These are phyloP conservation scores for Backusella liffmaniae DNA, from an alignment of 192 early-diverging fungal species.

Conservation along the genomic window DNA sequence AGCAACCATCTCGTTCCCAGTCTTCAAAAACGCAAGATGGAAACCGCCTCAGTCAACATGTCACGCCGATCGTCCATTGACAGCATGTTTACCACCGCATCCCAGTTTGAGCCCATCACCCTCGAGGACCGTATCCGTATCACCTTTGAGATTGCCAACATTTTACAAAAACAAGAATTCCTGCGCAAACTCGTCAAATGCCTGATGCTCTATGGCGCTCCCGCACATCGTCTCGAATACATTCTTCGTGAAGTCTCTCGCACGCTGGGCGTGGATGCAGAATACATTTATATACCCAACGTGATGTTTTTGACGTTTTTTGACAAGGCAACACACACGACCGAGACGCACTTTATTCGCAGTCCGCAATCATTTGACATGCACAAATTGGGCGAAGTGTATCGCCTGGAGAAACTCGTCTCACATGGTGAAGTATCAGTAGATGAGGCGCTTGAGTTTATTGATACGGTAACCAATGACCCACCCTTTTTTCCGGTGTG, in stretches of 20 bases:
- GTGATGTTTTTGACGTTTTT: conserved; percentile 72
- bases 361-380: conserved; percentile 61
- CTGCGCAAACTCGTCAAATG: conserved; percentile 58
- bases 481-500: conserved; percentile 57
- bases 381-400: conserved; percentile 61
- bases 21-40: conserved; percentile 21
- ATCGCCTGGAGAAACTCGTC: conserved; percentile 60
- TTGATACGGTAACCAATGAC: conserved; percentile 56
- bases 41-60: background rate
- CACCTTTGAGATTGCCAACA: conserved; percentile 61
- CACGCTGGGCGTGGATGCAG: conserved; percentile 58
- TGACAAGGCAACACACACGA: conserved; percentile 66
- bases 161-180: conserved; percentile 68
- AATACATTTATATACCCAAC: conserved; percentile 66
- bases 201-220: conserved; percentile 68
- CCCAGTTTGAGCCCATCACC: conserved; percentile 33
- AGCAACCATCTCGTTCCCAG: conserved; percentile 27
- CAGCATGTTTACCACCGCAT: conserved; percentile 26
- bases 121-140: conserved; percentile 48
- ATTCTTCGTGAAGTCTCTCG: conserved; percentile 61
- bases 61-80: conserved; percentile 30
- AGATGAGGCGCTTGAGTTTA: conserved; percentile 59
- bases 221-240: conserved; percentile 64
- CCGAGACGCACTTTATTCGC: conserved; percentile 71
- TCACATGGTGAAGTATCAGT: conserved; percentile 60